phyloP scores from a whole-genome alignment of 192 early-diverging fungal species.

The Chytriomyces sp. region DNA sequence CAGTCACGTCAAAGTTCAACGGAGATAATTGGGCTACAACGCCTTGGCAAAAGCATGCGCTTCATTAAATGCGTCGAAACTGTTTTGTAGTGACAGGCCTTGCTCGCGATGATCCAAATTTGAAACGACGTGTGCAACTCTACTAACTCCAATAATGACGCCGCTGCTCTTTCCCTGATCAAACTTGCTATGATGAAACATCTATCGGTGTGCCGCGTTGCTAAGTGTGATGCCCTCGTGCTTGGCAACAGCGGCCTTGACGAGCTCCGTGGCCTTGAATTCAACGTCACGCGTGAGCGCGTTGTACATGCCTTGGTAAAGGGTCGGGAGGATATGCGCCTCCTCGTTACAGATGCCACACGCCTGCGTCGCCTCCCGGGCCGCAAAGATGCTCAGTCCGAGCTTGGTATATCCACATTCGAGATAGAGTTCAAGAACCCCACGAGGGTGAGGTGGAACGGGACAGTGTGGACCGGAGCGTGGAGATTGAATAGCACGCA shows the following conservation, averaged over 20 bases:
- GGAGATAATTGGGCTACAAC: neutral
- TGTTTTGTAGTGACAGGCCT: conserved; percentile 49
- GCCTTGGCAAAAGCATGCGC: neutral
- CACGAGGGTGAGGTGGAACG: conserved; percentile 52
- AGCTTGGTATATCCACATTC: conserved; percentile 48
- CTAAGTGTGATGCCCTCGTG: conserved; percentile 37
- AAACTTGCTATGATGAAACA: conserved; percentile 46
- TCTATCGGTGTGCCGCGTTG: conserved; percentile 45
- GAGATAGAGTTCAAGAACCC: conserved; percentile 57
- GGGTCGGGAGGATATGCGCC: conserved; percentile 47
- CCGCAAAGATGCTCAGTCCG: conserved; percentile 39
- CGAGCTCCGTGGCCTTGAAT: conserved; percentile 40
- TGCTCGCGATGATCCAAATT: conserved; percentile 54
- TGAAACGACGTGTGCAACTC: conserved; percentile 40
- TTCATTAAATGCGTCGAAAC: neutral
- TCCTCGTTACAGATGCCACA: conserved; percentile 5
- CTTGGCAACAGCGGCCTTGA: conserved; percentile 38
- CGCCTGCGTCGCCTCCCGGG: conserved; percentile 49
- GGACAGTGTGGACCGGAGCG: conserved; percentile 56
- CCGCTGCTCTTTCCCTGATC: conserved; percentile 38
- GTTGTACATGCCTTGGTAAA: conserved; percentile 49
- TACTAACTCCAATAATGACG: conserved; percentile 49
- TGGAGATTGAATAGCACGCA: conserved; percentile 67
- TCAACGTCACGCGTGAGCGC: conserved; percentile 35
- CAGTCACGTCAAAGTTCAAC: conserved; percentile 11